Conservation (phyloP, 352 stramenopile genomes). For the Phytophthora palmivora region DNA sequence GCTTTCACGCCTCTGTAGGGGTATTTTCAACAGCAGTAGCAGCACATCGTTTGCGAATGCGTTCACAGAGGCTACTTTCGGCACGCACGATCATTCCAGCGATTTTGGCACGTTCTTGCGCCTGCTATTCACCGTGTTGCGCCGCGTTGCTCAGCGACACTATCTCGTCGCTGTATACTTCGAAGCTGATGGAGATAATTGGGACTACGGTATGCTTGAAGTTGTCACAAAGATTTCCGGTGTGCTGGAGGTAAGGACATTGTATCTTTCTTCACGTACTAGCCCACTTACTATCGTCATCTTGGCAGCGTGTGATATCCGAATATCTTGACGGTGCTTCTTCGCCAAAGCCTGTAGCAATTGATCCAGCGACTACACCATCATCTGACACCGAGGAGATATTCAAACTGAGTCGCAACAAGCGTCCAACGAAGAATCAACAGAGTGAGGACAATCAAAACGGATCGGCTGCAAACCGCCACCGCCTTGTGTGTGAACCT, state of each 20-base stretch:
- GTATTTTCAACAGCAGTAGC: conserved; percentile 78
- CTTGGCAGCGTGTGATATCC: conserved; percentile 54
- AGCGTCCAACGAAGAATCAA: conserved; percentile 42
- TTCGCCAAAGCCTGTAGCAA: conserved; percentile 14
- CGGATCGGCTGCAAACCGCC: conserved; percentile 25
- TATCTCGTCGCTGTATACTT: conserved; percentile 72
- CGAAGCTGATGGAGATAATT: conserved; percentile 62
- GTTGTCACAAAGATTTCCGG: conserved; percentile 70
- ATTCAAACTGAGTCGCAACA: conserved; percentile 77
- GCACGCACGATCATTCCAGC: conserved; percentile 63
- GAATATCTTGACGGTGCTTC: conserved; percentile 71
- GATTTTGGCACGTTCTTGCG: conserved; percentile 79
- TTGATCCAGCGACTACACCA: conserved; percentile 30
- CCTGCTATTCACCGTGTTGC: conserved; percentile 70
- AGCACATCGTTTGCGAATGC: conserved; percentile 81
- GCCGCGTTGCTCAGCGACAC: conserved; percentile 72
- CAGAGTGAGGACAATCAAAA: conserved; percentile 35
- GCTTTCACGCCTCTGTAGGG: conserved; percentile 74
- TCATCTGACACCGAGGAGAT: conserved; percentile 36
- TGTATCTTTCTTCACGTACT: neutral
- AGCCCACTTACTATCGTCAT: neutral
- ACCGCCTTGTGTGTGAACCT: conserved; percentile 61
- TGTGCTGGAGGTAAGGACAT: conserved; percentile 58
- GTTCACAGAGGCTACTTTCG: conserved; percentile 80
- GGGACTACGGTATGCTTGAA: conserved; percentile 74